Conservation (phyloP, 345 rosid genomes). For the Fremontodendron californicum region DNA sequence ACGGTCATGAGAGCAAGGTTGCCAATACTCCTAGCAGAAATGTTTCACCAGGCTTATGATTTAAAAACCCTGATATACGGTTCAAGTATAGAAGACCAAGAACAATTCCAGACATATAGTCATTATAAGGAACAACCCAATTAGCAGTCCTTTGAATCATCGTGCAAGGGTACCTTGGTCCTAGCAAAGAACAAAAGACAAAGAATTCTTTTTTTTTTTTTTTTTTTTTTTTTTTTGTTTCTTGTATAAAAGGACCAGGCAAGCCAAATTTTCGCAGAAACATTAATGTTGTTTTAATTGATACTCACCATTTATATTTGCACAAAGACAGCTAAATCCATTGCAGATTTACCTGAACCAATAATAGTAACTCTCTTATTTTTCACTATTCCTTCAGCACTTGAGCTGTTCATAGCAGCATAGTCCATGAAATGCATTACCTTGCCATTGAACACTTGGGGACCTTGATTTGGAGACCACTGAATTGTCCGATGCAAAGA, state of each 20-base stretch:
- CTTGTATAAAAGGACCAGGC: background rate
- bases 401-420: constrained; percentile 16
- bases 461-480: constrained; percentile 19
- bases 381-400: constrained; percentile 20
- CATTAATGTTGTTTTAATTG: background rate
- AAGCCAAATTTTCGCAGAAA: background rate
- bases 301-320: constrained; percentile 27
- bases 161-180: constrained; percentile 32
- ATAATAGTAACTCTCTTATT: constrained; percentile 28
- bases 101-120: background rate
- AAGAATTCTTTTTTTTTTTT: background rate
- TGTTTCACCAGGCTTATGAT: constrained; percentile 41
- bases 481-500: constrained; percentile 32
- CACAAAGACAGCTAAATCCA: constrained; percentile 39
- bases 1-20: constrained; percentile 29
- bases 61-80: constrained; percentile 24
- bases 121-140: constrained; percentile 23
- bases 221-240: too few species aligned
- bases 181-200: constrained; percentile 1
- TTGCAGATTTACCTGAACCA: constrained; percentile 33
- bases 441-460: constrained; percentile 29
- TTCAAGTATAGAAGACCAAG: constrained; percentile 24
- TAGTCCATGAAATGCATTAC: constrained; percentile 39
- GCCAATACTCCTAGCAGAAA: constrained; percentile 22
- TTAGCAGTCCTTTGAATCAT: constrained; percentile 28